Evolutionary conservation across 305 asterid species (phyloP), one percentile per base, ranked within the genome.

Genomic region (Fraxinus platypoda): DNA sequence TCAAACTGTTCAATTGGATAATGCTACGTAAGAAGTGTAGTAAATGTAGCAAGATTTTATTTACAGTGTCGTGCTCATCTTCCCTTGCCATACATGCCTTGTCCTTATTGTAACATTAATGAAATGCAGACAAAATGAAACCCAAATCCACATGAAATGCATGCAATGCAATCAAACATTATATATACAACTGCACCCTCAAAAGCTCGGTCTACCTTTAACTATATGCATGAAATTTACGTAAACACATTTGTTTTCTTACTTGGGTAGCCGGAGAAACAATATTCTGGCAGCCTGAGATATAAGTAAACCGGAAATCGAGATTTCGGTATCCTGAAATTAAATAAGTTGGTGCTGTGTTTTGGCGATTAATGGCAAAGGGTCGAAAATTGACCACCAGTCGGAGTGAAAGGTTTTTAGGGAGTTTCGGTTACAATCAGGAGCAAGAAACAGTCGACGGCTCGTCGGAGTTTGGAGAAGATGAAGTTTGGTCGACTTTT

Each of bases 401-500:
- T 64, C 93, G 93, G 41, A 94, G 98, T 19, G 99, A 94, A 57
- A 88, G 88, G 75, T 89, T 66, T 76, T 75, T 95, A 21, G 97
- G 96, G 9, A 84, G 89, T 76, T 87, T 83, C 31, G 80, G 89
- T 11, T 88, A 87, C 76, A 80, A 78, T 52, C 86, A 79, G 15
- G 88, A 87, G 73, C 94, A 86, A 3, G 94, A 82, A 75, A 33
- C 85, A 38, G 81, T 62, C 33, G 83, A 74, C 87, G 90, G 84
- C 17, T 87, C 87, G 4, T 52, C 95, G 33, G 99, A 95, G 88
- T 85, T 95, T 33, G 86, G 89, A 72, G 99, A 95, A 78, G 97
- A 90, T 19, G 99, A 95, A 49, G 91, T 95, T 12, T 95, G 99
- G 99, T 87, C 94, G 19, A 87, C 80, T 75, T 88, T 79, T 6